Evolutionary conservation across 23 red algal genomes (phyloP).

Genomic region (Gracilaria caudata): DNA sequence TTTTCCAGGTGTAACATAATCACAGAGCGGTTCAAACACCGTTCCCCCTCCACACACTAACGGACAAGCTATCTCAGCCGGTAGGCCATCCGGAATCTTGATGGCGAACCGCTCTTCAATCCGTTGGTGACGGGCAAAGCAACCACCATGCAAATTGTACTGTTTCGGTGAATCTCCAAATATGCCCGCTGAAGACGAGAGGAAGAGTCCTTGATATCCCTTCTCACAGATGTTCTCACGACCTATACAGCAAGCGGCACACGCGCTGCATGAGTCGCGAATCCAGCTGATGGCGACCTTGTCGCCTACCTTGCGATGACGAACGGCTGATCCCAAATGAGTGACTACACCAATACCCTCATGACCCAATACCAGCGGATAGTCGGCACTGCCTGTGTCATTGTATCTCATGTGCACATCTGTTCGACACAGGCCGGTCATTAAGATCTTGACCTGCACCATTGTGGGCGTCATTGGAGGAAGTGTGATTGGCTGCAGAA

Average conservation of each 20-base stretch:
- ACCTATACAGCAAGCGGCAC: slow-evolving; percentile 9
- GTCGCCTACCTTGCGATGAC: slow-evolving; percentile 26
- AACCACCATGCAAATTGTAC: slow-evolving; percentile 57
- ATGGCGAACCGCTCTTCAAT: slow-evolving; percentile 70
- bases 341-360: slow-evolving; percentile 60
- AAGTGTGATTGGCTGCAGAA: slow-evolving; percentile 40
- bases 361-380: slow-evolving; percentile 48
- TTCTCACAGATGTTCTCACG: slow-evolving; percentile 66
- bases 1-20: slow-evolving; percentile 16
- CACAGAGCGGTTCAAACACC: slow-evolving; percentile 60
- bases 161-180: slow-evolving; percentile 1
- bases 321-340: slow-evolving; percentile 36
- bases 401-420: slow-evolving; percentile 66
- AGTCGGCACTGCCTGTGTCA: slow-evolving; percentile 43
- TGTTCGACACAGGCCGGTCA: slow-evolving; percentile 58
- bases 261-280: slow-evolving; percentile 52
- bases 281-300: slow-evolving; percentile 64
- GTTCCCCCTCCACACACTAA: slow-evolving; percentile 65
- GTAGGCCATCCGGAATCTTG: slow-evolving; percentile 45
- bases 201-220: slow-evolving; percentile 58
- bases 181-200: slow-evolving; percentile 13
- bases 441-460: slow-evolving; percentile 58
- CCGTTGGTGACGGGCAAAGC: slow-evolving; percentile 42
- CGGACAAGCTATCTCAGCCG: slow-evolving; percentile 49
- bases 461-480: slow-evolving; percentile 36